Conservation (phyloP, 345 rosid genomes). For the Syzygium aromaticum region DNA sequence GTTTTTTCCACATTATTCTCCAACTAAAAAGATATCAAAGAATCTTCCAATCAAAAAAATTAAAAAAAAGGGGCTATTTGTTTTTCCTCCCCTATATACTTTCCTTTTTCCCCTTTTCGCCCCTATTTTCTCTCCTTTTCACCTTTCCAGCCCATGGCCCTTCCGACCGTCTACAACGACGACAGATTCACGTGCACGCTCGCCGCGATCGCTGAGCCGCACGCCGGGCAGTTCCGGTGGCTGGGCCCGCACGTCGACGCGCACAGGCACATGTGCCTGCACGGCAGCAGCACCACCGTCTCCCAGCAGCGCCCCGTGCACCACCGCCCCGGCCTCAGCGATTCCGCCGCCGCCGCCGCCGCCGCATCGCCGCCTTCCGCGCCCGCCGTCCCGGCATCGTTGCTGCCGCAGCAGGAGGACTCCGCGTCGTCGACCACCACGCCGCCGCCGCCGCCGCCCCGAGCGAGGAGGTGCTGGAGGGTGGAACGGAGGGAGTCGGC, state of each 20-base stretch:
- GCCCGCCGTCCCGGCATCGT: slow-evolving; percentile 1
- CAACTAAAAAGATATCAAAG: neutral
- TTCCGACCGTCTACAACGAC: slow-evolving; percentile 1
- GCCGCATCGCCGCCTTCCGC: neutral
- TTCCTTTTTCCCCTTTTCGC: neutral
- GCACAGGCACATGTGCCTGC: no score
- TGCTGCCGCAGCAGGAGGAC: slow-evolving; percentile 59
- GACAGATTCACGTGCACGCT: neutral
- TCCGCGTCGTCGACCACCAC: slow-evolving; percentile 32
- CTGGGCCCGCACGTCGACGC: no score
- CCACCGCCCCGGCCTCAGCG: no score
- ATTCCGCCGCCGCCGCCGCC: neutral
- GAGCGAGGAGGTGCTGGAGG: slow-evolving; percentile 52
- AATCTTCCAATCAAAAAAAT: neutral
- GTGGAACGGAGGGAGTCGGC: slow-evolving; percentile 50
- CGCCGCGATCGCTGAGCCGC: no score
- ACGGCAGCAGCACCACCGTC: no score
- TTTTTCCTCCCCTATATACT: neutral
- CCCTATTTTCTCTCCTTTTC: neutral
- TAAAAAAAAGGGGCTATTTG: neutral
- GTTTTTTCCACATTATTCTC: neutral
- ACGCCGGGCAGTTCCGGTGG: no score
- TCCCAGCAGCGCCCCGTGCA: no score
- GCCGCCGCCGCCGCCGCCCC: slow-evolving; percentile 7
- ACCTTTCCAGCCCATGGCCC: neutral